Percentiles rank a stretch among this genome's conserved stretches.
These are phyloP conservation scores for Paramecium biaurelia DNA, from an alignment of 73 alveolate genomes.

Conservation along the genomic window DNA sequence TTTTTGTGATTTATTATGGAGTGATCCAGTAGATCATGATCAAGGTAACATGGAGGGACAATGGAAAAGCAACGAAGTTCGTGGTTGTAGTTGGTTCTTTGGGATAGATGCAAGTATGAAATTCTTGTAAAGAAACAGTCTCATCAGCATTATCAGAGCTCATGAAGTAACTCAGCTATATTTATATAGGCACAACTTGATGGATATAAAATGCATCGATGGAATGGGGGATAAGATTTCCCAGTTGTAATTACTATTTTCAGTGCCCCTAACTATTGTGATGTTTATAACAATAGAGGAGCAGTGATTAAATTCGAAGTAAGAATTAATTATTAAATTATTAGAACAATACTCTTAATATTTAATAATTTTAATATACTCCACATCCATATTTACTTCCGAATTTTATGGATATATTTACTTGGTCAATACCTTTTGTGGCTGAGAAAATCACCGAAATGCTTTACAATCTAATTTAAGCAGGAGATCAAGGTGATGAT, in stretches of 20 bases:
- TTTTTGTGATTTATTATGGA: slow-evolving; percentile 85
- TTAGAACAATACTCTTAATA: slow-evolving; percentile 83
- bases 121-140: slow-evolving; percentile 73
- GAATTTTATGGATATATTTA: slow-evolving; percentile 85
- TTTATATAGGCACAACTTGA: slow-evolving; percentile 77
- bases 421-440: slow-evolving; percentile 93
- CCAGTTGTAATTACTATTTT: slow-evolving; percentile 94
- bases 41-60: slow-evolving; percentile 69
- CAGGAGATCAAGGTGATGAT: slow-evolving; percentile 59
- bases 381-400: slow-evolving; percentile 94
- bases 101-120: slow-evolving; percentile 82
- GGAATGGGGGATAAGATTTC: slow-evolving; percentile 90
- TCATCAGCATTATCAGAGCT: slow-evolving; percentile 86
- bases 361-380: slow-evolving; percentile 88
- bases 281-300: slow-evolving; percentile 94
- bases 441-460: slow-evolving; percentile 88
- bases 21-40: slow-evolving; percentile 89
- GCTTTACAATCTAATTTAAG: slow-evolving; percentile 67
- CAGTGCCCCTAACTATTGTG: slow-evolving; percentile 96
- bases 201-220: slow-evolving; percentile 95
- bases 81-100: slow-evolving; percentile 82
- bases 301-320: slow-evolving; percentile 89
- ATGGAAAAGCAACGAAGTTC: slow-evolving; percentile 73
- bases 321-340: background rate
- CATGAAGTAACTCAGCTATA: slow-evolving; percentile 69